Evolutionary conservation across 768 basidiomycete genomes (phyloP), one percentile per base, ranked within the genome.

Genomic region (Trametes punicea): DNA sequence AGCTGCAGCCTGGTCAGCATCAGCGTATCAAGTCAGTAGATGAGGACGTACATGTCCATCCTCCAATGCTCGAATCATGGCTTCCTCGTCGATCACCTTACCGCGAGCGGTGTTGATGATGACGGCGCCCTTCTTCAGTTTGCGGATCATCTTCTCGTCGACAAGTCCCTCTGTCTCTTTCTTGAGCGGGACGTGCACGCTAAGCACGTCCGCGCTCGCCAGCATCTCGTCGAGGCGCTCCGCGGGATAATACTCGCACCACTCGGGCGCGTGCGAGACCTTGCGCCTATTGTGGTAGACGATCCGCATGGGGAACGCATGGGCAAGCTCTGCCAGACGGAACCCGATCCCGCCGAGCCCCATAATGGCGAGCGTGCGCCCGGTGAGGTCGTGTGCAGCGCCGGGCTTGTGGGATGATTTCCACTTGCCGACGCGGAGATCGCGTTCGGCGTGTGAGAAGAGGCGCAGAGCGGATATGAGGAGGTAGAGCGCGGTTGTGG

Each of bases 31-130:
- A n/a, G n/a, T n/a, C n/a, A n/a, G n/a, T n/a, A n/a, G n/a, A 36
- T 16, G 39, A 57, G 42, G 46, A 76, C 90, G 67, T 67, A 94
- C 93, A 70, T 96, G 91, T 10, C 92, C 92, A 62, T 87, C 86
- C 65, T 92, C 85, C 48, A 98, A 70, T 21, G 93, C 93, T 26
- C 79, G 79, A 58, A 96, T 88, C 75, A 98, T 76, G 4, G 91
- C 94, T 6, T 81, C 83, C 71, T 96, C 92, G 60, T 96, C 90
- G 30, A 97, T 79, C 23, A 96, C 83, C 65, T 88, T 94, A 10
- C 94, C 94, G n/a, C 94, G 74, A 20, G 93, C 91, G 2, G 92
- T 94, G 70, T 94, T 94, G 58, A 94, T 80, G 64, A 95, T 80
- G 50, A 92, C 78, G 2, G 83, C 79, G 4, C 89, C 88, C 40